Percentiles rank a stretch among this genome's conserved stretches.
Evolutionary conservation across 257 asterid genomes (phyloP).

Genomic region (Solanum okadae): DNA sequence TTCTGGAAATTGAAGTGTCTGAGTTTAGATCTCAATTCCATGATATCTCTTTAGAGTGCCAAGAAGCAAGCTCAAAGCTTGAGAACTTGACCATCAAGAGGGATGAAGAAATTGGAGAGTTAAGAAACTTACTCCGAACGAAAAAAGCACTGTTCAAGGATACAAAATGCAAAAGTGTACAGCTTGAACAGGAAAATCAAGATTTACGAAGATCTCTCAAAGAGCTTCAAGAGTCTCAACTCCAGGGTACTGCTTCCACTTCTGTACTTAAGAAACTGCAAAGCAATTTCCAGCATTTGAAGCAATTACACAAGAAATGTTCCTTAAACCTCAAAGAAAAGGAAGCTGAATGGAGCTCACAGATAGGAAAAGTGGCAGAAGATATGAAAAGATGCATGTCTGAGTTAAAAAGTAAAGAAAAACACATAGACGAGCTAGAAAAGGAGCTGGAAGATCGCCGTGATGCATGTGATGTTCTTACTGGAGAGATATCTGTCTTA

Average conservation of each 20-base stretch:
- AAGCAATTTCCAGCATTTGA: neutral
- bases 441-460: neutral
- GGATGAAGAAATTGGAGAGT: neutral
- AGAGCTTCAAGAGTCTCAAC: neutral
- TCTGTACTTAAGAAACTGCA: neutral
- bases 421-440: neutral
- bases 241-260: neutral
- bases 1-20: neutral
- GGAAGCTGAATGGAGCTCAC: neutral
- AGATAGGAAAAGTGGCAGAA: neutral
- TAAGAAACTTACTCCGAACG: neutral
- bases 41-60: neutral
- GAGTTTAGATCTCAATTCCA: neutral
- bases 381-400: neutral
- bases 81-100: neutral
- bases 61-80: neutral
- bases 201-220: neutral
- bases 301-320: neutral
- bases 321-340: neutral
- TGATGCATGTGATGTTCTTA: neutral
- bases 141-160: neutral
- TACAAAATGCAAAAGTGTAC: neutral
- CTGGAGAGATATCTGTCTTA: neutral
- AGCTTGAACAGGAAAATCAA: neutral
- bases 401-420: neutral